Conservation (phyloP, 2,329 filamentous ascomycete genomes). For the Ophiostoma ulmi region DNA sequence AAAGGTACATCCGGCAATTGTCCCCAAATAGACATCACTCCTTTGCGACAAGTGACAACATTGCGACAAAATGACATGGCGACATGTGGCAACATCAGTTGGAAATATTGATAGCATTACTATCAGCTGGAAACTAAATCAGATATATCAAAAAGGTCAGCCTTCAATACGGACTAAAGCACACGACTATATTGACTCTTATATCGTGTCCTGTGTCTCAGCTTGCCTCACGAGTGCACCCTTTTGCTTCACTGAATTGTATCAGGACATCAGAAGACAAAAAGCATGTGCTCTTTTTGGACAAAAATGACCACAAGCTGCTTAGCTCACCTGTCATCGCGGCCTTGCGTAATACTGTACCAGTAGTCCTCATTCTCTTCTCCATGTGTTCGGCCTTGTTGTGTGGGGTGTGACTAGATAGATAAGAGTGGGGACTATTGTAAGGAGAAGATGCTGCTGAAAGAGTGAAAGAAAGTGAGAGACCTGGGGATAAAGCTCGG, state of each 20-base stretch:
- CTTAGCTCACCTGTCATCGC: too few species aligned
- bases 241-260: neutral
- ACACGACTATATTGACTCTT: neutral
- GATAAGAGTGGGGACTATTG: slow-evolving; percentile 8
- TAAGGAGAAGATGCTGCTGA: neutral
- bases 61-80: neutral
- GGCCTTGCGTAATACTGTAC: neutral
- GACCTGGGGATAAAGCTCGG: slow-evolving; percentile 12
- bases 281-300: neutral
- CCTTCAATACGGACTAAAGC: neutral
- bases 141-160: neutral
- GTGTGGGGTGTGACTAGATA: slow-evolving; percentile 18
- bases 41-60: neutral
- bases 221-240: slow-evolving; percentile 7
- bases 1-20: neutral
- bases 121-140: neutral
- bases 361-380: neutral
- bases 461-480: neutral
- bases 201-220: slow-evolving; percentile 3
- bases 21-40: neutral
- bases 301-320: neutral
- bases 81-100: neutral
- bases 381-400: slow-evolving; percentile 8
- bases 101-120: neutral
- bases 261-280: slow-evolving; percentile 5